phyloP scores from a whole-genome alignment of 225 moss, liverwort and hornwort species.

The Pseudoscleropodium purum region DNA sequence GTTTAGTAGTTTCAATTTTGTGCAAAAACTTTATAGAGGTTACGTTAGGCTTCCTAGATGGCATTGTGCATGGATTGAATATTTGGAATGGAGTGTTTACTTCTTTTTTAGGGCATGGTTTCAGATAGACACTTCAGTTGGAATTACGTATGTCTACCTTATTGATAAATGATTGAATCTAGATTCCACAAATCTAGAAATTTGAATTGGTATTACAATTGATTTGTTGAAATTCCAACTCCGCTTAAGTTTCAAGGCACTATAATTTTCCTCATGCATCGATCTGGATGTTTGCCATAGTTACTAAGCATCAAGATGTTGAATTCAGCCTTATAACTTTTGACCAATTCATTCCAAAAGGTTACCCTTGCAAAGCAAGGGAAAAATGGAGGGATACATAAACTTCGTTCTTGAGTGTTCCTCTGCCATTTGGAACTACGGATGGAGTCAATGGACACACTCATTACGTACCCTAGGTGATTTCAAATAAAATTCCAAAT shows the following conservation, averaged over 20 bases:
- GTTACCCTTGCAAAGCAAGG: background rate
- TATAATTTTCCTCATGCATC: background rate
- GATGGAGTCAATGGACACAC: background rate
- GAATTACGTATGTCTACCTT: background rate
- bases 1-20: no score
- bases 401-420: no score
- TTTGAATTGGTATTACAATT: fast-evolving
- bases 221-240: background rate
- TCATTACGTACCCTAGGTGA: background rate
- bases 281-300: background rate
- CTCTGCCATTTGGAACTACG: no score
- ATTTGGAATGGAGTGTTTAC: no score
- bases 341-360: background rate
- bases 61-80: no score
- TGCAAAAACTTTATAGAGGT: no score
- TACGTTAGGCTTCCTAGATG: no score
- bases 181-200: background rate
- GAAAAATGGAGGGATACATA: no score
- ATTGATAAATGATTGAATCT: background rate
- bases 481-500: background rate
- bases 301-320: background rate
- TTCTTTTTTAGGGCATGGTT: no score
- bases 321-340: background rate
- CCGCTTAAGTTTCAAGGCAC: background rate
- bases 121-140: fast-evolving